Conservation (phyloP, 2,329 filamentous ascomycete species). For the Aspergillus neoniger region DNA sequence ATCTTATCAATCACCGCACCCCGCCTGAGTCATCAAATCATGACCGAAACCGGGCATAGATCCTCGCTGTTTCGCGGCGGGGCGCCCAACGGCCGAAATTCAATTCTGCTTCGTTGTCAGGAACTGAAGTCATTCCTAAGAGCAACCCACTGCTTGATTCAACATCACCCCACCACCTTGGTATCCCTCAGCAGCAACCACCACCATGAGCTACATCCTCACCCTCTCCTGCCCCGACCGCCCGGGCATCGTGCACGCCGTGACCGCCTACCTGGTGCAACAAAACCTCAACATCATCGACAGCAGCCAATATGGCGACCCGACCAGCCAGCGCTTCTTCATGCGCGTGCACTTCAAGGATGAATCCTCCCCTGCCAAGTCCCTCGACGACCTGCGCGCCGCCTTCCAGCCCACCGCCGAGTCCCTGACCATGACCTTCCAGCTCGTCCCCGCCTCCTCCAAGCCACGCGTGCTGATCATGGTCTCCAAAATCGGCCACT, state of each 20-base stretch:
- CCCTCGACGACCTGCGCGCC: constrained; percentile 54
- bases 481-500: constrained; percentile 88
- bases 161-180: constrained; percentile 14
- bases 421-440: constrained; percentile 69
- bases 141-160: constrained; percentile 7
- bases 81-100: not conserved
- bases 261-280: constrained; percentile 73
- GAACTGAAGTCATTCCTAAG: not conserved
- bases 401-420: constrained; percentile 64
- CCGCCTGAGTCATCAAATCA: constrained; percentile 19
- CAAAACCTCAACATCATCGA: constrained; percentile 80
- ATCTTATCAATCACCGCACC: constrained; percentile 21
- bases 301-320: constrained; percentile 81
- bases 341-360: constrained; percentile 84
- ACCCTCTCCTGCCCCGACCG: constrained; percentile 83
- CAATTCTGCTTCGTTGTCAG: not conserved
- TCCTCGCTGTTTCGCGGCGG: constrained; percentile 3
- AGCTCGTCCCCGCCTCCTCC: constrained; percentile 66
- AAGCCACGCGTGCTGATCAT: constrained; percentile 81
- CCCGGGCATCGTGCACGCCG: constrained; percentile 80
- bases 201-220: constrained; percentile 65
- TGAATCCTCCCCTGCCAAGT: constrained; percentile 26
- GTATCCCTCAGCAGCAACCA: constrained; percentile 30
- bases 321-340: constrained; percentile 74
- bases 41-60: not conserved